Evolutionary conservation across 371 early-diverging fungal genomes (phyloP), one percentile per base, ranked within the genome.

Genomic region (Chytridium lagenaria): DNA sequence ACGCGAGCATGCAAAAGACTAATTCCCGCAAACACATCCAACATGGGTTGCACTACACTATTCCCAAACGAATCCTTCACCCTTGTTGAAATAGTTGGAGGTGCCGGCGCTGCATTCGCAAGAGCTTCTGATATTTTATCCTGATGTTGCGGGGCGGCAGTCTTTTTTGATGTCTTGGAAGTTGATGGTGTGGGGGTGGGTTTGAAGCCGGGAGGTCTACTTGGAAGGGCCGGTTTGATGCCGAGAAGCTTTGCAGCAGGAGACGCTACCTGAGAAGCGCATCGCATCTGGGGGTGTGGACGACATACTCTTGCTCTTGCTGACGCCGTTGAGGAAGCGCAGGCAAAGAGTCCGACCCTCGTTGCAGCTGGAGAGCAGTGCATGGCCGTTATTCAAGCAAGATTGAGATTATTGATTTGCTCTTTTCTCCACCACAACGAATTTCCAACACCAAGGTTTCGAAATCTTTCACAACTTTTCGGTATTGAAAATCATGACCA

Each of bases 11-110:
- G 57, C 57, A 55, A 26, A 10, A 19, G 22, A 26, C 22, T 30
- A 23, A 55, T 55, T 7, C 57, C 57, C 5, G 57, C 57, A 30
- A 55, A 55, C 7, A 55, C 23, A 23, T 55, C 57, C 30, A 55
- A 30, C 57, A 55, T 55, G 22, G 57, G 57, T 23, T 30, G 22
- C 57, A 55, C 57, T 7, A 55, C 10, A 5, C 26, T 5, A 10
- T 30, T 30, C 10, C 30, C 30, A 30, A 55, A 55, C 44, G 44
- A 44, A 44, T 44, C 44, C 44, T 44, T 44, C 12, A 44, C 44
- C 12, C 44, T 7, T 7, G 44, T 12, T 7, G 44, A 7, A 7
- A 44, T 44, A 19, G 44, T 44, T 19, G 44, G 44, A 7, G 44
- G 44, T 44, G 44, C 12, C 7, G 44, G 44, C 19, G 12, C 44